Base-by-base conservation (phyloP, 2,329 filamentous ascomycete species). In the Ophiostoma angusticollis region DNA sequence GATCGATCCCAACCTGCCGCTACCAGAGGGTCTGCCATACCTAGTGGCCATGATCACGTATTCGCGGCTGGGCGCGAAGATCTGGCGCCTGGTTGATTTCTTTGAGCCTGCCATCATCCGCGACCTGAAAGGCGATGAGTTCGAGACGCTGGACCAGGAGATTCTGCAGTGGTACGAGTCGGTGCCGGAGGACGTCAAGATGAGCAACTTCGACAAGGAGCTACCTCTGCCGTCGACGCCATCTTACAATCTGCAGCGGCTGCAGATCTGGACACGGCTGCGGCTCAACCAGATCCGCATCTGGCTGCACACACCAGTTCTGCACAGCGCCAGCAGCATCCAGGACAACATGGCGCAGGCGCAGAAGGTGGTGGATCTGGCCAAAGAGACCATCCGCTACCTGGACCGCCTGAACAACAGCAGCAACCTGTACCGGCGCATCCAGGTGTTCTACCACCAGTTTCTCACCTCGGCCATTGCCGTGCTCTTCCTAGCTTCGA, bases 101-200 rank as follows among this genome's bases (percentile, higher is more conserved):
- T 77, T 76, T 31, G 77, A 81, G 18, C 65, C 67, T 0, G 58
- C 67, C 30, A 63, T 74, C n/a, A 66, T 73, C 1, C 68, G 71
- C 25, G 77, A 81, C 28, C 65, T 83, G 38, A 77, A 77, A 45
- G 72, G 74, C 23, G 77, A 83, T 44, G 80, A 89, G 45, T 83
- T 94, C 42, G 79, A 81, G 21, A 78, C 76, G 35, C 67, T 95
- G 6, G 87, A 95, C 53, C 79, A 78, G 43, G 82, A 93, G 51
- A 79, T 94, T 34, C 63, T 91, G 5, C 75, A 84, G 48, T 96
- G 89, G 89, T 89, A 93, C 51, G 78, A 81, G 13, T 69, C 71
- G 12, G 73, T 93, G 58, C 89, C 55, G 47, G 77, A 66, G 12
- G 66, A 71, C 38, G 62, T 75, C 41, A 64, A 54, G 60, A 71